phyloP scores from a whole-genome alignment of 257 asterid species.

The Perilla frutescens region DNA sequence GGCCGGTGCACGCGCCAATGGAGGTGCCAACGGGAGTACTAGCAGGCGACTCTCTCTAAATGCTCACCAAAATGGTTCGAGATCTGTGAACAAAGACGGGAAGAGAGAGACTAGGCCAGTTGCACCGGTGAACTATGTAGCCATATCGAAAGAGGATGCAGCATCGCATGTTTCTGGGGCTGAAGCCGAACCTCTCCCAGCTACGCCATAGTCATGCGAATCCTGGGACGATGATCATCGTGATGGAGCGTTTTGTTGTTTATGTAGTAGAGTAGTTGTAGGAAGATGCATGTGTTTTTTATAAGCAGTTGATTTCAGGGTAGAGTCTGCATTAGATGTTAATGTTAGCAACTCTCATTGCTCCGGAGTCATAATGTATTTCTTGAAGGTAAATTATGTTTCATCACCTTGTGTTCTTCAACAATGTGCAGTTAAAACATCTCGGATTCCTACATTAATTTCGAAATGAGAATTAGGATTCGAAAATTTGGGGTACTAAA shows the following conservation, averaged over 20 bases:
- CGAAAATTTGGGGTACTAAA: too few species aligned
- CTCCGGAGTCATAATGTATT: background rate
- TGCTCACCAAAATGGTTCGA: slow-evolving; percentile 81
- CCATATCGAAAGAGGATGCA: slow-evolving; percentile 71
- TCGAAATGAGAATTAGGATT: too few species aligned
- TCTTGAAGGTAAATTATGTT: slow-evolving; percentile 1
- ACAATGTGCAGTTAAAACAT: too few species aligned
- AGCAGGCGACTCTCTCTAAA: slow-evolving; percentile 83
- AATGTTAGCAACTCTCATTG: background rate
- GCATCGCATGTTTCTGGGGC: slow-evolving; percentile 44
- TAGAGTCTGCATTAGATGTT: slow-evolving; percentile 20
- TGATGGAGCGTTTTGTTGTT: slow-evolving; percentile 7
- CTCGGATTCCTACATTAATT: too few species aligned
- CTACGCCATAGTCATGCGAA: slow-evolving; percentile 42
- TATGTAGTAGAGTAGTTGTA: slow-evolving; percentile 16
- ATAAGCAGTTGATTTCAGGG: slow-evolving; percentile 19
- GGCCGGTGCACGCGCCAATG: slow-evolving; percentile 73
- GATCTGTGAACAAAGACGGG: slow-evolving; percentile 73
- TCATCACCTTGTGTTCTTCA: background rate
- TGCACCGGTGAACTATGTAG: slow-evolving; percentile 80
- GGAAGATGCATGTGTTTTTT: slow-evolving; percentile 26
- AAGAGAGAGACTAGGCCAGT: slow-evolving; percentile 67
- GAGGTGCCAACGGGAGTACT: slow-evolving; percentile 65
- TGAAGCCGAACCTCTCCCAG: slow-evolving; percentile 48
- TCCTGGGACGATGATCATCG: background rate